These are phyloP conservation scores for Westerdykella ornata DNA, from an alignment of 2,329 filamentous ascomycete genomes.

Conservation along the genomic window DNA sequence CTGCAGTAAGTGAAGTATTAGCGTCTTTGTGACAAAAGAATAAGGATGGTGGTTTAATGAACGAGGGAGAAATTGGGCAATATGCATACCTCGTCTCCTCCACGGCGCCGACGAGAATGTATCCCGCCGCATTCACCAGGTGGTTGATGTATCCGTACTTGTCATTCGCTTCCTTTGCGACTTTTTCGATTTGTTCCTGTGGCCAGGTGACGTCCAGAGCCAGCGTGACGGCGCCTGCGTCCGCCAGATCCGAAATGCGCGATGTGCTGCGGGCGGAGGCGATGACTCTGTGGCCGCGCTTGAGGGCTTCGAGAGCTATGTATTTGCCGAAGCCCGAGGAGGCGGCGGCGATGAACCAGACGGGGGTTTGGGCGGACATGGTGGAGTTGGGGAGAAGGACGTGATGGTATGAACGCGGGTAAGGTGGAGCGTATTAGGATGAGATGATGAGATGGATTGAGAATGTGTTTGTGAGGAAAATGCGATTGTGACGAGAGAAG, in stretches of 20 bases:
- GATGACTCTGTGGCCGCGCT: constrained; percentile 44
- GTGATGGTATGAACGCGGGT: too few relatives aligned
- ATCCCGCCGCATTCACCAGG: constrained; percentile 45
- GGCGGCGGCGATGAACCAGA: constrained; percentile 49
- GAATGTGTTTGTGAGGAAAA: too few relatives aligned
- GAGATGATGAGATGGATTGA: too few relatives aligned
- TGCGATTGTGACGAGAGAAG: too few relatives aligned
- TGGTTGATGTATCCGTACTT: constrained; percentile 41
- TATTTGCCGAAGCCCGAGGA: constrained; percentile 44
- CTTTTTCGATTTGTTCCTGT: constrained; percentile 29
- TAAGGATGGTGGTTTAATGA: background rate
- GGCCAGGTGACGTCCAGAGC: constrained; percentile 40
- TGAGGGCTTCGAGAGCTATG: constrained; percentile 40
- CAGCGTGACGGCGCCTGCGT: constrained; percentile 32
- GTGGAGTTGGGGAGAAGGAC: background rate
- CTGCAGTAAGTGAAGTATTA: constrained; percentile 23
- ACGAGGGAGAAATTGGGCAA: too few relatives aligned
- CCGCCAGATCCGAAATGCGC: constrained; percentile 31
- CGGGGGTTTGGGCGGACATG: constrained; percentile 20
- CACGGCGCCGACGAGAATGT: constrained; percentile 40
- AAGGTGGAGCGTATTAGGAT: too few relatives aligned
- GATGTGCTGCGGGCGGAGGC: constrained; percentile 41
- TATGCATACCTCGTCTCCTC: constrained; percentile 41
- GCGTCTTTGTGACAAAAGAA: constrained; percentile 9
- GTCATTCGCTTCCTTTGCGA: constrained; percentile 34